phyloP scores from a whole-genome alignment of 2,329 filamentous ascomycete genomes.

The Trichoderma semiorbis region DNA sequence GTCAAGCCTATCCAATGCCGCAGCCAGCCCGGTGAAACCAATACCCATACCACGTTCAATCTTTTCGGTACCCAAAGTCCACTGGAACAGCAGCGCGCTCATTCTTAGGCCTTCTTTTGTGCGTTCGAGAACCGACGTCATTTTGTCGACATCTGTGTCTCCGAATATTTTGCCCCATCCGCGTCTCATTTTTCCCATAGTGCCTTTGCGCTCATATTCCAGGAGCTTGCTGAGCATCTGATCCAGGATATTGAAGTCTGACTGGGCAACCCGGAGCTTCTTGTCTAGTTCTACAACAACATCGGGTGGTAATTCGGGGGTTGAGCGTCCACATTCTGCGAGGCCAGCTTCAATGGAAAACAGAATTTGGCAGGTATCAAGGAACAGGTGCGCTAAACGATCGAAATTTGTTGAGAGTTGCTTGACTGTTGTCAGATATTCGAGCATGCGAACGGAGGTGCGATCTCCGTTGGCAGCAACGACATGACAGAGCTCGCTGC shows the following conservation, averaged over 20 bases:
- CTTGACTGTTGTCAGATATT: conserved; percentile 58
- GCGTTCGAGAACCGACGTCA: conserved; percentile 53
- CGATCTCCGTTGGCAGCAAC: conserved; percentile 1
- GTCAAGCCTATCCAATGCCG: conserved; percentile 52
- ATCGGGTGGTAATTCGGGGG: conserved; percentile 55
- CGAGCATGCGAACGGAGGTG: conserved; percentile 45
- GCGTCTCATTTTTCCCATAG: conserved; percentile 57
- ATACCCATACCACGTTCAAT: conserved; percentile 60
- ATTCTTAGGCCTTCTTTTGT: conserved; percentile 61
- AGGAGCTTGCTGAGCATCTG: conserved; percentile 60
- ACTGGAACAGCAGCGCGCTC: conserved; percentile 62
- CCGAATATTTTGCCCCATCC: conserved; percentile 62
- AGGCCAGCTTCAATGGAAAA: conserved; percentile 68
- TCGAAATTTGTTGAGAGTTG: conserved; percentile 54
- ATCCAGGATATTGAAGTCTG: conserved; percentile 61
- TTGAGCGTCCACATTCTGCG: conserved; percentile 47
- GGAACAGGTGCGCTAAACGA: conserved; percentile 60
- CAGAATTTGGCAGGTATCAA: conserved; percentile 63
- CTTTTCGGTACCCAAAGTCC: conserved; percentile 57
- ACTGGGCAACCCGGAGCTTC: conserved; percentile 58
- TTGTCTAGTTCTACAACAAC: conserved; percentile 61
- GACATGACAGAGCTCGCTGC: neutral
- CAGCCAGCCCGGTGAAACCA: conserved; percentile 64
- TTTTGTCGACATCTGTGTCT: conserved; percentile 59
- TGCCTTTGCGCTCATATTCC: conserved; percentile 58